Evolutionary conservation across 2,329 filamentous ascomycete species (phyloP).

Genomic region (Dothistroma septosporum): DNA sequence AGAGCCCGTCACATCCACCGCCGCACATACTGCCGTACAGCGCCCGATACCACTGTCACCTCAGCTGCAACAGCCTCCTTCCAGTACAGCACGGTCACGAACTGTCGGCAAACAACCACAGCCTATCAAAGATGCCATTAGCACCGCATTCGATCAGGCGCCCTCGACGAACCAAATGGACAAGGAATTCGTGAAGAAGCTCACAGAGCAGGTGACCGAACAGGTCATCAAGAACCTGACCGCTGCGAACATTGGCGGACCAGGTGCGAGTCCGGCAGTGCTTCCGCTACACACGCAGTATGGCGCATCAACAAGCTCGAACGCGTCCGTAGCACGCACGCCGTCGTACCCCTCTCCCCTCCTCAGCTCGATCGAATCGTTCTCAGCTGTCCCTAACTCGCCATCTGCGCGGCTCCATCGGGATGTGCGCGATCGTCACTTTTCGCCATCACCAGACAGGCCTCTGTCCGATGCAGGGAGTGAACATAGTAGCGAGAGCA

Average conservation of each 20-base stretch:
- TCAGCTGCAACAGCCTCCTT: slow-evolving; percentile 4
- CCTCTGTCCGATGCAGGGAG: slow-evolving; percentile 22
- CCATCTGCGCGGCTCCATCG: slow-evolving; percentile 45
- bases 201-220: slow-evolving; percentile 56
- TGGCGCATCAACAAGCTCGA: slow-evolving; percentile 16
- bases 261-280: slow-evolving; percentile 25
- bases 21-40: neutral
- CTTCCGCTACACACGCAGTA: slow-evolving; percentile 27
- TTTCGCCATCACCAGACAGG: slow-evolving; percentile 38
- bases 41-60: slow-evolving; percentile 7
- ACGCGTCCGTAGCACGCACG: slow-evolving; percentile 34
- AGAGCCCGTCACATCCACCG: slow-evolving; percentile 1
- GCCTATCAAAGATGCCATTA: slow-evolving; percentile 55
- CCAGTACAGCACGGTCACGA: slow-evolving; percentile 17
- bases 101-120: slow-evolving; percentile 30
- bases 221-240: slow-evolving; percentile 45
- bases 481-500: slow-evolving; percentile 17
- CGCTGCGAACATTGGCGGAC: slow-evolving; percentile 19
- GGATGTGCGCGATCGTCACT: slow-evolving; percentile 15
- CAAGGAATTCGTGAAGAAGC: slow-evolving; percentile 58
- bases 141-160: slow-evolving; percentile 52
- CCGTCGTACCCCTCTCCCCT: slow-evolving; percentile 32
- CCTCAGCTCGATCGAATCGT: slow-evolving; percentile 39
- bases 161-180: slow-evolving; percentile 50
- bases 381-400: slow-evolving; percentile 51